Conservation (phyloP, 2,329 filamentous ascomycete genomes). For the Leptographium radiaticola region DNA sequence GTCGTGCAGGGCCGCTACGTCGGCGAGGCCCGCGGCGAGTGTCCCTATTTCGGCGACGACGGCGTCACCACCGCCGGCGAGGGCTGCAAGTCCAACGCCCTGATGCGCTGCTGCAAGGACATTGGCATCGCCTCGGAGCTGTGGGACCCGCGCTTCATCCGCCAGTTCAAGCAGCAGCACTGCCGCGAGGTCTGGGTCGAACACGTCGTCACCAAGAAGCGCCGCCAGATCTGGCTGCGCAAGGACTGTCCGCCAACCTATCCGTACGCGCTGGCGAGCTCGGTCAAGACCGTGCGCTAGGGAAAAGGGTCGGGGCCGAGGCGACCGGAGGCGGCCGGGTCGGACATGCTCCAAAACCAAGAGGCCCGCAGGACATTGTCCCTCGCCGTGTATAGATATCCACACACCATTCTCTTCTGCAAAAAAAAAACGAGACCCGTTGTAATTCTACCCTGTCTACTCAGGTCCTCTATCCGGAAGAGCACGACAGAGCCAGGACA, state of each 20-base stretch:
- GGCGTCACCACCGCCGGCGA: constrained; percentile 89
- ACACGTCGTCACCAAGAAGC: constrained; percentile 76
- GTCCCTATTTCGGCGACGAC: constrained; percentile 83
- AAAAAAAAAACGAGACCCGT: no score
- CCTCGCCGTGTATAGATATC: no score
- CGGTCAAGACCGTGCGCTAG: neutral
- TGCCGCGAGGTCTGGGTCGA: constrained; percentile 81
- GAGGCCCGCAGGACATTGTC: no score
- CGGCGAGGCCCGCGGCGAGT: constrained; percentile 84
- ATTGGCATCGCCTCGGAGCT: constrained; percentile 87
- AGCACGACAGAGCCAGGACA: no score
- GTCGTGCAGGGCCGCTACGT: constrained; percentile 84
- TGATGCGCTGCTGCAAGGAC: constrained; percentile 98
- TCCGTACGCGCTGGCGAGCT: constrained; percentile 29
- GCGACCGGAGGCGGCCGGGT: neutral
- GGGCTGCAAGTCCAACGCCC: constrained; percentile 92
- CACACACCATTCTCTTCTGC: no score
- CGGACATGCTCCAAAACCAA: no score
- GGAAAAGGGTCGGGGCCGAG: neutral
- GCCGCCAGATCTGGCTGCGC: constrained; percentile 72
- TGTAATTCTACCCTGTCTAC: no score
- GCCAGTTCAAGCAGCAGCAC: constrained; percentile 62
- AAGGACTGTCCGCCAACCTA: constrained; percentile 66
- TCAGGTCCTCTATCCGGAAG: no score
- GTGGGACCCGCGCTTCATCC: constrained; percentile 89